Conservation (phyloP, 1,139 yeast species). For the Sugiyamaella castrensis region DNA sequence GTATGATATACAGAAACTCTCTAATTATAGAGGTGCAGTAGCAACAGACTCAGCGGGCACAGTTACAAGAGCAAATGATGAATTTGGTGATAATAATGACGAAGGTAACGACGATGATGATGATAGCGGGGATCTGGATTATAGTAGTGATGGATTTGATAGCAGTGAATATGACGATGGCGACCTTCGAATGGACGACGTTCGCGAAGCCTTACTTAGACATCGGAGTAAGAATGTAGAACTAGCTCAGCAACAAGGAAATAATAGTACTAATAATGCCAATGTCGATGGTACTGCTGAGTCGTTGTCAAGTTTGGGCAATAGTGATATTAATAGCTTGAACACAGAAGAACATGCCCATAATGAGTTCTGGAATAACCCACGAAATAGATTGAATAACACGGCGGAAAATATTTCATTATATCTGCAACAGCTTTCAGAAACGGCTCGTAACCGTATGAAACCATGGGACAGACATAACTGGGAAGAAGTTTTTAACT, state of each 20-base stretch:
- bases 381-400: conserved; percentile 15
- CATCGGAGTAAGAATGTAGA: not conserved
- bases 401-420: conserved; percentile 28
- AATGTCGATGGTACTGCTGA: not conserved
- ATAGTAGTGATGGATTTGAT: conserved; percentile 5
- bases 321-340: conserved; percentile 30
- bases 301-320: not conserved
- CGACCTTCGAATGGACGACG: conserved; percentile 17
- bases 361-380: conserved; percentile 11
- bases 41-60: not conserved
- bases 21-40: not conserved
- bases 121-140: not conserved
- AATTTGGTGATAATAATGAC: not conserved
- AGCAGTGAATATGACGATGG: conserved; percentile 15
- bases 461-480: conserved; percentile 27
- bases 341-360: conserved; percentile 34
- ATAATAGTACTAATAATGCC: not conserved
- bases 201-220: conserved; percentile 10
- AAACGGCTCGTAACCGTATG: conserved; percentile 27
- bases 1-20: not conserved
- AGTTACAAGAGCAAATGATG: not conserved
- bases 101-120: conserved; percentile 1
- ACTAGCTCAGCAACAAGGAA: not conserved
- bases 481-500: conserved; percentile 30
- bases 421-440: conserved; percentile 26